Conservation (phyloP, 2,329 filamentous ascomycete genomes). For the Aspergillus sp. region DNA sequence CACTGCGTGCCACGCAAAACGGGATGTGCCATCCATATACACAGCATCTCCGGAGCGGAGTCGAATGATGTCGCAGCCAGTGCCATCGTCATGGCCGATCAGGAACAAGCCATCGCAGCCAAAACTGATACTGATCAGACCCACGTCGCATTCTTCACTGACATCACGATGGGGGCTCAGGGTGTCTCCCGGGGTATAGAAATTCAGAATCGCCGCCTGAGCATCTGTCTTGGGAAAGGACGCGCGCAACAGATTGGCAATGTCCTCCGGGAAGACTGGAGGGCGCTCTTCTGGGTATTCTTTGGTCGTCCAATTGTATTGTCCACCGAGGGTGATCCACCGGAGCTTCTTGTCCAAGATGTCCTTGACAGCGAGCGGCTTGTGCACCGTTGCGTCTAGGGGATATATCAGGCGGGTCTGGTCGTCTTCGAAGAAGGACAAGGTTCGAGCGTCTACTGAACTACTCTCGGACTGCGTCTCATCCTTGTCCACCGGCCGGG, state of each 20-base stretch:
- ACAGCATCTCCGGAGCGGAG: conserved; percentile 84
- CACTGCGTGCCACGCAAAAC: conserved; percentile 94
- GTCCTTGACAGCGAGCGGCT: conserved; percentile 66
- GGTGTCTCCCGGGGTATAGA: conserved; percentile 87
- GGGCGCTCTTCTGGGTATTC: conserved; percentile 69
- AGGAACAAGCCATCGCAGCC: conserved; percentile 91
- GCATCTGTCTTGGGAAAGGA: conserved; percentile 76
- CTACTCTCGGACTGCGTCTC: conserved; percentile 33
- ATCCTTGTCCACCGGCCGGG: conserved; percentile 23
- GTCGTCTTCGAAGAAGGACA: conserved; percentile 57
- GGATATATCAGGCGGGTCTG: conserved; percentile 47
- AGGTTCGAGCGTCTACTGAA: not conserved
- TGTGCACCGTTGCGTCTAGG: conserved; percentile 72
- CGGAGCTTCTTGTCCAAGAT: conserved; percentile 78
- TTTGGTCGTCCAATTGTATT: conserved; percentile 94
- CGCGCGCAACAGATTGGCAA: conserved; percentile 64
- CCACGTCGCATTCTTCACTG: conserved; percentile 76
- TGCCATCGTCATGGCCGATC: conserved; percentile 63
- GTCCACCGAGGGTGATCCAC: conserved; percentile 92
- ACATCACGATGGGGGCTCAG: conserved; percentile 93
- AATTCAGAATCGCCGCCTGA: conserved; percentile 89
- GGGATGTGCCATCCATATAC: conserved; percentile 78
- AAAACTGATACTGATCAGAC: conserved; percentile 80
- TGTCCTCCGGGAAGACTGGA: conserved; percentile 72
- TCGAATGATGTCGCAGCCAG: conserved; percentile 53